Conservation (phyloP, 768 basidiomycete species). For the Lentinula sp. region DNA sequence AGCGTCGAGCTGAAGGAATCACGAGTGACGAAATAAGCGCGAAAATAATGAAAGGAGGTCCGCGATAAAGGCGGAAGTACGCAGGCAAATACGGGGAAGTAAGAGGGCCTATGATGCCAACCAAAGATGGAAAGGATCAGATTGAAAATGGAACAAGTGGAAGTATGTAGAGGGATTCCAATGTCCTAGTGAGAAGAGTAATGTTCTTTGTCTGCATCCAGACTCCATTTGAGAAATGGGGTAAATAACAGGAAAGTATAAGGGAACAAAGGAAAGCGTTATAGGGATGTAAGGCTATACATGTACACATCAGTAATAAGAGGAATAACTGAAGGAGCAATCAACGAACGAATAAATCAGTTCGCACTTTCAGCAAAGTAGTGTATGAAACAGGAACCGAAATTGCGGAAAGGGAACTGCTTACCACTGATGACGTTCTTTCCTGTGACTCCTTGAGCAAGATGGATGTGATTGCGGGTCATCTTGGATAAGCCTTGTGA, state of each 20-base stretch:
- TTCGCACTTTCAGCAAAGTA: not conserved
- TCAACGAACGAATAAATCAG: not conserved
- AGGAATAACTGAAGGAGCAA: too few species aligned
- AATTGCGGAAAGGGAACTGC: conserved; percentile 10
- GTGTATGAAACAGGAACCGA: not conserved
- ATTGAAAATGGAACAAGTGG: not conserved
- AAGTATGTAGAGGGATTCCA: not conserved
- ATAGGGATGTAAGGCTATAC: too few species aligned
- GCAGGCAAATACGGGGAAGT: not conserved
- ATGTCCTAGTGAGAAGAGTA: too few species aligned
- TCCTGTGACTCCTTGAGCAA: conserved; percentile 72
- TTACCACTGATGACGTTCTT: conserved; percentile 70
- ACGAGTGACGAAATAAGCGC: not conserved
- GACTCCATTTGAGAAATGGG: not conserved
- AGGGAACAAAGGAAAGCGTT: too few species aligned
- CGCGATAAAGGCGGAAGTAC: not conserved
- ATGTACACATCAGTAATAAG: too few species aligned
- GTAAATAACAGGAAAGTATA: not conserved
- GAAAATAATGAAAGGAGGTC: not conserved
- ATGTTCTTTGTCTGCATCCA: not conserved
- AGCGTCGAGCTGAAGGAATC: not conserved
- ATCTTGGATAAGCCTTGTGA: conserved; percentile 74
- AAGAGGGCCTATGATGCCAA: not conserved
- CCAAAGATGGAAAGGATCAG: not conserved
- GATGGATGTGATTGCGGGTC: conserved; percentile 88